Percentiles rank a stretch among this genome's conserved stretches.
Evolutionary conservation across 139 green algal genomes (phyloP).

Genomic region (Astrephomene gubernaculifera): DNA sequence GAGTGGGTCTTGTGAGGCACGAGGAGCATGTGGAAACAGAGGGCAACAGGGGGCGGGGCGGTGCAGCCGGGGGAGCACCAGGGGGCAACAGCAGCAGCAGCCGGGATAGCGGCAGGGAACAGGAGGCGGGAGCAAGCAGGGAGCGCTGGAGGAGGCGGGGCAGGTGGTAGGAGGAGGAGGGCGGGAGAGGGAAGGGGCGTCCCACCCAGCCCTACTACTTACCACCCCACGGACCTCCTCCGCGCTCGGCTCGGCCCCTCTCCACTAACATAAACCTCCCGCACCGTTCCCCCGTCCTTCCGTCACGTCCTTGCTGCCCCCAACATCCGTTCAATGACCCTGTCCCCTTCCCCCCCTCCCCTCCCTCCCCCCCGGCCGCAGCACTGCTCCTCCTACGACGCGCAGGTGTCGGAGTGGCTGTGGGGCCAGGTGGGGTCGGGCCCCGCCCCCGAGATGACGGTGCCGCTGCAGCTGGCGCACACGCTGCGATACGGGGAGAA

Average conservation of each 20-base stretch:
- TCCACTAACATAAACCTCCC: too few species aligned
- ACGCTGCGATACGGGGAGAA: slow-evolving; percentile 95
- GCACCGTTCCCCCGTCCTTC: too few species aligned
- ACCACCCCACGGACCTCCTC: too few species aligned
- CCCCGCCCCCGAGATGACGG: slow-evolving; percentile 76
- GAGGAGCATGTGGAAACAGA: background rate
- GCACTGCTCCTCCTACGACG: slow-evolving; percentile 96
- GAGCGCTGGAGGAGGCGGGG: background rate
- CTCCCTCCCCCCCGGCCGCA: slow-evolving; percentile 48
- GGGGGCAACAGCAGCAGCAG: too few species aligned
- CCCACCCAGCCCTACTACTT: too few species aligned
- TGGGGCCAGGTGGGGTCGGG: slow-evolving; percentile 84
- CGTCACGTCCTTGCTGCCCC: too few species aligned
- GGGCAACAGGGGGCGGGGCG: background rate
- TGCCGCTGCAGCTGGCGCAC: slow-evolving; percentile 85
- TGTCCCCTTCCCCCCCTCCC: background rate
- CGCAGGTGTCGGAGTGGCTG: slow-evolving; percentile 91
- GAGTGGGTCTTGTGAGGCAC: background rate
- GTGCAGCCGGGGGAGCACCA: background rate
- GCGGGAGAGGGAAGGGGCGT: background rate
- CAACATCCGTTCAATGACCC: too few species aligned
- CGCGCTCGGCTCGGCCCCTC: too few species aligned
- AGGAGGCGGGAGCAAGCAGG: too few species aligned
- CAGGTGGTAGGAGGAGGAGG: background rate
- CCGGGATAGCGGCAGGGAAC: too few species aligned